Evolutionary conservation across 2,329 filamentous ascomycete species (phyloP).

Genomic region (Immersiporthe knoxdaviesiana): DNA sequence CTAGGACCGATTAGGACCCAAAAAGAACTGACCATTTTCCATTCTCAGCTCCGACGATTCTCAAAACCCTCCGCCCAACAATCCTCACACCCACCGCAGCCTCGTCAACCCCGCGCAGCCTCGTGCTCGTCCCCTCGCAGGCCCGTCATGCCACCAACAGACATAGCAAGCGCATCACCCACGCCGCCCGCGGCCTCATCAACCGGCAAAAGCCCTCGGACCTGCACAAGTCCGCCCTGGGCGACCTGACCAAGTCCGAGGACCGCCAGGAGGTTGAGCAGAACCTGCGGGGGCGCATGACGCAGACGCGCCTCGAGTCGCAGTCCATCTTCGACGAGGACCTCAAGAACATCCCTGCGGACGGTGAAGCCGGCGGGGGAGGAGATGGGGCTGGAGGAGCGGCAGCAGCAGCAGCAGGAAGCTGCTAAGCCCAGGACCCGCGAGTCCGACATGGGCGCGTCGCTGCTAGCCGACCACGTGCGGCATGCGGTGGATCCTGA

Average conservation of each 20-base stretch:
- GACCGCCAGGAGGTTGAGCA: conserved; percentile 46
- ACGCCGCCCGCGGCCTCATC: conserved; percentile 37
- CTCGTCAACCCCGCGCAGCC: conserved; percentile 5
- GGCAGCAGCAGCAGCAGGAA: conserved; percentile 29
- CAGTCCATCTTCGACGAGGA: conserved; percentile 68
- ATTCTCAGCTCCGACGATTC: conserved; percentile 27
- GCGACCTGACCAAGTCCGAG: conserved; percentile 37
- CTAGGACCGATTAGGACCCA: conserved; percentile 31
- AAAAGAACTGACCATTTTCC: conserved; percentile 16
- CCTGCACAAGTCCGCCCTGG: conserved; percentile 28
- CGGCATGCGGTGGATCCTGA: conserved; percentile 73
- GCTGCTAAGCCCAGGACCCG: conserved; percentile 44
- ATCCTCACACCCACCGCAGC: conserved; percentile 24
- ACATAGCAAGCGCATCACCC: conserved; percentile 33
- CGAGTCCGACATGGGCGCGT: conserved; percentile 35
- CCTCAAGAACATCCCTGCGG: conserved; percentile 42
- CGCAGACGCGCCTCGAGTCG: conserved; percentile 46
- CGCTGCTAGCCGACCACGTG: conserved; percentile 55
- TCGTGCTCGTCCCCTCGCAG: conserved; percentile 17
- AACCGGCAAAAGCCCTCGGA: conserved; percentile 36
- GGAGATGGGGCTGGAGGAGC: neutral
- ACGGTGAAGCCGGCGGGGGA: neutral
- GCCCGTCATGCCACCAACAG: conserved; percentile 18
- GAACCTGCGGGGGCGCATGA: conserved; percentile 47
- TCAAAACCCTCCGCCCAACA: conserved; percentile 30